phyloP scores from a whole-genome alignment of 1,284 basidiomycete genomes.

The Farysia itapuensis region DNA sequence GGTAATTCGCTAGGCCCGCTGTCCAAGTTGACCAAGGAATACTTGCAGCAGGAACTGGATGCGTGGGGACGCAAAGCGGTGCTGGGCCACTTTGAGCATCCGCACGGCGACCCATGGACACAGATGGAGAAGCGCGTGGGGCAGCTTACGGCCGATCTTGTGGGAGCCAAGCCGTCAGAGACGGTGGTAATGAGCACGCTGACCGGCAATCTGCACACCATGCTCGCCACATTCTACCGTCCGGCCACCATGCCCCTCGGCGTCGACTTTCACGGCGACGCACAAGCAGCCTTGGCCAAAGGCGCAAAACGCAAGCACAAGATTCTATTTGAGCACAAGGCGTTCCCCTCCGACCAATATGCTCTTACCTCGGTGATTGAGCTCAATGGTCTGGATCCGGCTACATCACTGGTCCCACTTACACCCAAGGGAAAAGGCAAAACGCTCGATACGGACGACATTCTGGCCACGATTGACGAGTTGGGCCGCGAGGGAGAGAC shows the following conservation, averaged over 20 bases:
- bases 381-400: slow-evolving; percentile 77
- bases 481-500: slow-evolving; percentile 47
- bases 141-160: slow-evolving; percentile 76
- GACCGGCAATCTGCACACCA: slow-evolving; percentile 90
- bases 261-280: slow-evolving; percentile 20
- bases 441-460: slow-evolving; percentile 85
- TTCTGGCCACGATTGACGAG: slow-evolving; percentile 71
- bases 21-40: slow-evolving; percentile 71
- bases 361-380: slow-evolving; percentile 85
- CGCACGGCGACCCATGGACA: slow-evolving; percentile 80
- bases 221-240: slow-evolving; percentile 91
- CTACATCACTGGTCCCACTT: slow-evolving; percentile 75
- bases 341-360: slow-evolving; percentile 97
- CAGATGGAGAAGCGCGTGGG: slow-evolving; percentile 74
- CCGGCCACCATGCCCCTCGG: slow-evolving; percentile 66
- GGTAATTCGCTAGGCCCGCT: slow-evolving; percentile 92
- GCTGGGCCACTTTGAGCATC: slow-evolving; percentile 87
- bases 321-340: slow-evolving; percentile 90
- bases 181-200: slow-evolving; percentile 91
- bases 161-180: slow-evolving; percentile 84
- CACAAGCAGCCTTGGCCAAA: slow-evolving; percentile 13
- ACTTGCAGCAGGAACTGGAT: slow-evolving; percentile 80
- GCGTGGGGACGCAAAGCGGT: slow-evolving; percentile 83
- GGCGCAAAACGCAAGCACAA: slow-evolving; percentile 67
- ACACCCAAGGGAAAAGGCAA: slow-evolving; percentile 79